Conservation (phyloP, 2,329 filamentous ascomycete genomes). For the Gremmenia infestans region DNA sequence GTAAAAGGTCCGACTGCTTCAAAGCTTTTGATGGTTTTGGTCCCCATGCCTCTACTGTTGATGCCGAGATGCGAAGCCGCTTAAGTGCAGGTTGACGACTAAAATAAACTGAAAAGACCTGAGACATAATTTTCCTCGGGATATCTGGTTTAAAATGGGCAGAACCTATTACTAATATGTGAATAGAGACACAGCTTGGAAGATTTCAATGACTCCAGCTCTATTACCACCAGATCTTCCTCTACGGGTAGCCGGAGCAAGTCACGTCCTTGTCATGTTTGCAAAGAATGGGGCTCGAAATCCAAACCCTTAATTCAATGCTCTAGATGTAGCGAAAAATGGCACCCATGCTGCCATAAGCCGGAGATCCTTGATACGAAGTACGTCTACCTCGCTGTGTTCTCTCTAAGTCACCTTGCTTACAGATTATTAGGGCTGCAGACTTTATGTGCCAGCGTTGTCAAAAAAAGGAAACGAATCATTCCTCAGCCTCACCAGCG, state of each 20-base stretch:
- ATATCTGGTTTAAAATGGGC: too few species aligned
- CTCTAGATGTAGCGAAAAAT: constrained; percentile 15
- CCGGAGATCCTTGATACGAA: constrained; percentile 10
- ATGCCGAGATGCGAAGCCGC: constrained; percentile 28
- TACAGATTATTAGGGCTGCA: background rate
- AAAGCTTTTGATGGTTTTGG: constrained; percentile 42
- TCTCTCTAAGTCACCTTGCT: background rate
- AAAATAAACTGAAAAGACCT: constrained; percentile 71
- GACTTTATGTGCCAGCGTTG: background rate
- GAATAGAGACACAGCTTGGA: constrained; percentile 11
- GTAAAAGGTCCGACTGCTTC: constrained; percentile 61
- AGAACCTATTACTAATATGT: constrained; percentile 10
- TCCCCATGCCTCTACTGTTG: constrained; percentile 5
- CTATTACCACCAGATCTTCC: constrained; percentile 21
- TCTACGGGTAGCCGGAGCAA: constrained; percentile 5
- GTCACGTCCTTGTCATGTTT: constrained; percentile 15
- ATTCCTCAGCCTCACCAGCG: background rate
- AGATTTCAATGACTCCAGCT: constrained; percentile 21
- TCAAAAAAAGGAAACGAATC: background rate
- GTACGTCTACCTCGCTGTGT: background rate
- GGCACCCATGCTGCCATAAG: constrained; percentile 18
- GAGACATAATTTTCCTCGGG: constrained; percentile 39
- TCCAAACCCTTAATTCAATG: constrained; percentile 18
- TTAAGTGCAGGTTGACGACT: constrained; percentile 36
- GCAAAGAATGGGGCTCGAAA: constrained; percentile 11